Base-by-base conservation (phyloP, 441 rosid species). In the Syzygium syzygioides region DNA sequence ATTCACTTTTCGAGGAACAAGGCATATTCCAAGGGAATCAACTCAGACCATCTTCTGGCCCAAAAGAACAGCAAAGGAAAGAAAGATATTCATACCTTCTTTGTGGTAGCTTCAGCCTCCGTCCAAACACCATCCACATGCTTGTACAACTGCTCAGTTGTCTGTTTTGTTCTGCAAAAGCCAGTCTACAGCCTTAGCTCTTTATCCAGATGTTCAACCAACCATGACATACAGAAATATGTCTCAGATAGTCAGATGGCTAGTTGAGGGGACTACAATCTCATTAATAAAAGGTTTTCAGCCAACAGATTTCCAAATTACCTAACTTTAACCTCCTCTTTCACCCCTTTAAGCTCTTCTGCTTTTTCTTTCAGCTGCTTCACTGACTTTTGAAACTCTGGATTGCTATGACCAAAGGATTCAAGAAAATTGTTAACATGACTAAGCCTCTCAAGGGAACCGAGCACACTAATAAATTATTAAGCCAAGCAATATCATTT, bases 91-190 rank as follows among this genome's bases (percentile, higher is more conserved):
- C 48, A 53, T 84, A 97, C 99, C 99, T 95, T 98, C 91, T 95
- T 98, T 7, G 96, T 99, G 23, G 98, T 94, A 85, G 95, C 94
- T 93, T 97, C 98, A 66, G 99, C 98, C 90, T 97, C 99, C 1
- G 95, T 92, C 99, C 99, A 97, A 86, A 86, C 96, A 59, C 95
- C 96, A 90, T 97, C 99, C 32, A 94, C 99, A 85, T 93, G 98
- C 91, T 94, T 96, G 93, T 95, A 96, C 32, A 97, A 94, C 96
- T 96, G 91, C 96, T 95, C 97, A 68, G 97, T 92, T 52, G 95
- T 98, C 95, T 97, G 95, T 95, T 96, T 98, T 11, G 98, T 95
- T 95, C 99, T 97, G 97, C 96, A 95, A 92, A 94, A 89, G 90
- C 92, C 94, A 95, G 91, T 93, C 92, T 93, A 95, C 91, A 95